phyloP scores from a whole-genome alignment of 2,329 filamentous ascomycete species.

The Penicillium sp. region DNA sequence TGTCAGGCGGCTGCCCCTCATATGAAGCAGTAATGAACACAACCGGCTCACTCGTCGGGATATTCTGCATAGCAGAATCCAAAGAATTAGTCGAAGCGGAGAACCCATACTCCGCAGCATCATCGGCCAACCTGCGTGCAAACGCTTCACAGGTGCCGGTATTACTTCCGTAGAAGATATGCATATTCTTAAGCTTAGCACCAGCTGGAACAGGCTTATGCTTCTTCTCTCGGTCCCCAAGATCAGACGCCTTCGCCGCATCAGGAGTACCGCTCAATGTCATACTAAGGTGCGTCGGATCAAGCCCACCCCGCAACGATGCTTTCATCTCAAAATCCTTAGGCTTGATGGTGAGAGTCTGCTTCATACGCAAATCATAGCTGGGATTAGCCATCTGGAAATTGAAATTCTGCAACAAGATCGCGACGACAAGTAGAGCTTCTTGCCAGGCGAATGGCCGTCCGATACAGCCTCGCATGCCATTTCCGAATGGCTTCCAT shows the following conservation, averaged over 20 bases:
- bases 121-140: constrained; percentile 62
- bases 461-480: constrained; percentile 70
- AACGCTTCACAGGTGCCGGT: constrained; percentile 73
- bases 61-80: constrained; percentile 61
- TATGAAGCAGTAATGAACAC: constrained; percentile 71
- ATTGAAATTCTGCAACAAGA: constrained; percentile 71
- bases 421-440: constrained; percentile 60
- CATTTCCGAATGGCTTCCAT: constrained; percentile 77
- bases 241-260: constrained; percentile 8
- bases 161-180: constrained; percentile 73
- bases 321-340: constrained; percentile 65
- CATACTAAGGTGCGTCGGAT: constrained; percentile 44
- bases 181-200: constrained; percentile 50
- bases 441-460: constrained; percentile 76
- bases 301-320: constrained; percentile 53
- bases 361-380: constrained; percentile 40
- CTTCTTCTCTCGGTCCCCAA: constrained; percentile 22
- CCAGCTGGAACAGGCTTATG: constrained; percentile 13
- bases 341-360: constrained; percentile 43
- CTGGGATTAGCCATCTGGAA: constrained; percentile 62
- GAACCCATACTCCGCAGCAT: constrained; percentile 63
- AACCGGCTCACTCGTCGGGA: constrained; percentile 63
- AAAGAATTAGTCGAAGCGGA: constrained; percentile 57
- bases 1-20: constrained; percentile 72
- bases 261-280: constrained; percentile 28